A percentile compares a stretch with the other conserved stretches of the same genome.
Conservation (phyloP, 2,329 filamentous ascomycete genomes). For the Elsinoe fawcettii region DNA sequence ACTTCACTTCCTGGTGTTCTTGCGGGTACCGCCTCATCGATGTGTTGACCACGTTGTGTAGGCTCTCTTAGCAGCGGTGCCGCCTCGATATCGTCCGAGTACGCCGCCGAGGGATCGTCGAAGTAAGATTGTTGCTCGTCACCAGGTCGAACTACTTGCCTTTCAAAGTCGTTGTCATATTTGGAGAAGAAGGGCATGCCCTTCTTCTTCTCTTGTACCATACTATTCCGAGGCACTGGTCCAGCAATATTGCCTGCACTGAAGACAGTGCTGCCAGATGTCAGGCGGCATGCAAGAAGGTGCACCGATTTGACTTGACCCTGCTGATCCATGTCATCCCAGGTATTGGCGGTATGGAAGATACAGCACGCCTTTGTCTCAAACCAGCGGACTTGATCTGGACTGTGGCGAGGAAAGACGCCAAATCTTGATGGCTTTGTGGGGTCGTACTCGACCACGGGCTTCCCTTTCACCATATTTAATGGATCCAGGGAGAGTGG, state of each 20-base stretch:
- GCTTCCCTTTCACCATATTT: slow-evolving; percentile 50
- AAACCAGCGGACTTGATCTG: slow-evolving; percentile 56
- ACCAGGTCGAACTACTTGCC: slow-evolving; percentile 24
- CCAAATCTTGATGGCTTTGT: slow-evolving; percentile 55
- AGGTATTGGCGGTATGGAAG: slow-evolving; percentile 65
- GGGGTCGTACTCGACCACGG: slow-evolving; percentile 54
- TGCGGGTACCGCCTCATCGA: background rate
- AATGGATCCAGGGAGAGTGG: slow-evolving; percentile 58
- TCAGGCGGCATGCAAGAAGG: slow-evolving; percentile 59
- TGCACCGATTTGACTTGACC: slow-evolving; percentile 44
- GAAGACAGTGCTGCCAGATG: slow-evolving; percentile 57
- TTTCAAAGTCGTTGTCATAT: slow-evolving; percentile 32
- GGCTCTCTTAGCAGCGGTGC: slow-evolving; percentile 12
- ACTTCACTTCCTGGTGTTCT: slow-evolving; percentile 1
- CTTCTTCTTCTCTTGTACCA: slow-evolving; percentile 22
- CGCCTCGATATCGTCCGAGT: slow-evolving; percentile 18
- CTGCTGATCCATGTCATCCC: slow-evolving; percentile 45
- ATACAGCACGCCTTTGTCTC: slow-evolving; percentile 61
- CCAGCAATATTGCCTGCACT: slow-evolving; percentile 54
- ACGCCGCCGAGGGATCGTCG: slow-evolving; percentile 24
- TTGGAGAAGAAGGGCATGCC: slow-evolving; percentile 42
- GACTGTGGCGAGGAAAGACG: slow-evolving; percentile 56
- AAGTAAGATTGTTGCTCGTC: slow-evolving; percentile 19
- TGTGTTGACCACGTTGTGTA: background rate
- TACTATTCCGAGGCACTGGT: slow-evolving; percentile 37